Percentiles rank a stretch among this genome's conserved stretches.
Evolutionary conservation across 805 yeast genomes (phyloP).

Genomic region (Candida loeiensis): DNA sequence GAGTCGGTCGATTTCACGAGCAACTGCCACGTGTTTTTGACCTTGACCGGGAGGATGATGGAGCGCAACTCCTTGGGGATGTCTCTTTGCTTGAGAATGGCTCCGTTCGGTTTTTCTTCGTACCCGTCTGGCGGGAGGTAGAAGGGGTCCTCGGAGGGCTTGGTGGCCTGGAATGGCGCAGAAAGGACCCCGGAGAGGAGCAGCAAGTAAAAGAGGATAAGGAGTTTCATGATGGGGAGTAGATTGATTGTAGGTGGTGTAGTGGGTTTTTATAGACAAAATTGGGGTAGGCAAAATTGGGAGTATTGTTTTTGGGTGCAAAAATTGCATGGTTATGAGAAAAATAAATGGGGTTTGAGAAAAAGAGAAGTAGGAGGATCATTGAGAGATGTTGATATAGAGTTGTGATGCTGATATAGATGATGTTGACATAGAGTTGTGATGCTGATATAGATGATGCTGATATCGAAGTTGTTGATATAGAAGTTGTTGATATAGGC

Average conservation of each 20-base stretch:
- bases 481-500: too few species aligned
- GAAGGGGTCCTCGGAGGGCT: constrained; percentile 12
- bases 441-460: too few species aligned
- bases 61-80: constrained; percentile 12
- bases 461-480: too few species aligned
- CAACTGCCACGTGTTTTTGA: constrained; percentile 14
- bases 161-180: background rate
- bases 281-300: too few species aligned
- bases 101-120: constrained; percentile 13
- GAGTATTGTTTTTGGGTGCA: too few species aligned
- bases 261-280: too few species aligned
- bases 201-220: background rate
- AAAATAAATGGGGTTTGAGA: too few species aligned
- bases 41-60: constrained; percentile 10
- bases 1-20: constrained; percentile 17
- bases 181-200: constrained; percentile 1
- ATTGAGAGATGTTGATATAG: too few species aligned
- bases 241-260: background rate
- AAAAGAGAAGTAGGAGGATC: too few species aligned
- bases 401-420: too few species aligned
- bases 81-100: constrained; percentile 13
- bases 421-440: too few species aligned
- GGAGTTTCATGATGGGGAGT: background rate
- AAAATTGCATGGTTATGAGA: too few species aligned
- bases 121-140: constrained; percentile 15